Conservation (phyloP, 148 eudicot genomes). For the Camellia sinensis region DNA sequence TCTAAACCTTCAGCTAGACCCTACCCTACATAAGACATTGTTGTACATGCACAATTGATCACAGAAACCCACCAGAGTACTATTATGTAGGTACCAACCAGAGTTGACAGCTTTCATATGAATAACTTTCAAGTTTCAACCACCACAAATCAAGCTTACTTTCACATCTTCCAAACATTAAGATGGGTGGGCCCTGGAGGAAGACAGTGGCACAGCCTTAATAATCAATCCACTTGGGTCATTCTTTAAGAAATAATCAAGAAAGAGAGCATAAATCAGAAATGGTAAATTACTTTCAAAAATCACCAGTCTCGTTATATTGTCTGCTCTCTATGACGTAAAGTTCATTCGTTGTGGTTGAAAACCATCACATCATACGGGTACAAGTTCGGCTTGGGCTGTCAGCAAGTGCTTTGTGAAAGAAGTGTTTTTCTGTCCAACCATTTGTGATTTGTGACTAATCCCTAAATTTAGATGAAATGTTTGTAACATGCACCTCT, state of each 20-base stretch:
- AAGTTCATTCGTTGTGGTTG: background rate
- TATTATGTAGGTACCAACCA: background rate
- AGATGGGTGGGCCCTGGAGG: background rate
- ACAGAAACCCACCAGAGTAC: background rate
- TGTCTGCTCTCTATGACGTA: background rate
- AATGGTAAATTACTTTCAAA: too few relatives aligned
- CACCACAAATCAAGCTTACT: background rate
- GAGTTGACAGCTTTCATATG: background rate
- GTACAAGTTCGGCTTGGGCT: constrained; percentile 3
- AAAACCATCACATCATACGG: background rate
- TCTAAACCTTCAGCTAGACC: background rate
- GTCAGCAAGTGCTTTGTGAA: background rate
- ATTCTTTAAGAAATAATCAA: background rate
- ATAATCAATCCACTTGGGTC: background rate
- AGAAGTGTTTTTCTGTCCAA: constrained; percentile 6
- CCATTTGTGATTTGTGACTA: background rate
- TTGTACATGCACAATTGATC: too few relatives aligned
- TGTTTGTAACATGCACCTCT: background rate
- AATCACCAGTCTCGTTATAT: background rate
- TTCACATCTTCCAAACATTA: background rate
- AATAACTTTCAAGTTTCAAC: background rate
- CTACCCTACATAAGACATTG: background rate
- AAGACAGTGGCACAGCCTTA: background rate
- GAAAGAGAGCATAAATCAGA: background rate
- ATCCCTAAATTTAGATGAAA: background rate